Evolutionary conservation across 352 stramenopile species (phyloP).

Genomic region (Blastocystis sp.): DNA sequence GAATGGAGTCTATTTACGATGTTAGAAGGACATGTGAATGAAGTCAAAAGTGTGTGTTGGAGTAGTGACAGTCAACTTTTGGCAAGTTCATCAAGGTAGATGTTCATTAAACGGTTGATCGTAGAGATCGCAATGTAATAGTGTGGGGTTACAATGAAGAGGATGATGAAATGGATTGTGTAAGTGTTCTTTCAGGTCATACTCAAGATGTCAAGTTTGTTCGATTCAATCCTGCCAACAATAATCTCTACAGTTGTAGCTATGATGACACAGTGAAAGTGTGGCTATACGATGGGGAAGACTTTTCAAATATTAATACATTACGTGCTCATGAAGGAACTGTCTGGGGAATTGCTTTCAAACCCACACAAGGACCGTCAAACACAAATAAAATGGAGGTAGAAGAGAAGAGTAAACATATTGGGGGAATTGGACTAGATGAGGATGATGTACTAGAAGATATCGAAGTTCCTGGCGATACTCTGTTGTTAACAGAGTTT

Average conservation of each 20-base stretch:
- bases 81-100: constrained; percentile 86
- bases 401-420: constrained; percentile 71
- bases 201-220: constrained; percentile 93
- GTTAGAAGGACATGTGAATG: constrained; percentile 93
- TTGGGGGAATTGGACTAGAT: constrained; percentile 15
- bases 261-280: constrained; percentile 93
- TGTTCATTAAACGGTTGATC: neutral
- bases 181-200: constrained; percentile 92
- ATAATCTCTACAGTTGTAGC: constrained; percentile 77
- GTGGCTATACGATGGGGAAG: constrained; percentile 89
- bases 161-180: constrained; percentile 92
- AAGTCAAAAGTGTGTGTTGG: constrained; percentile 92
- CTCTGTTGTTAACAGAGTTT: constrained; percentile 71
- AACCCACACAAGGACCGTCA: constrained; percentile 74
- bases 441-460: constrained; percentile 2
- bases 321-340: constrained; percentile 85
- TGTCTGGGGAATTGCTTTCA: constrained; percentile 86
- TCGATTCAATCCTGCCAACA: constrained; percentile 82
- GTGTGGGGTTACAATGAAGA: constrained; percentile 72
- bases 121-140: constrained; percentile 49
- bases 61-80: constrained; percentile 85
- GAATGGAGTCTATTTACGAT: constrained; percentile 89
- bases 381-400: neutral
- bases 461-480: constrained; percentile 16
- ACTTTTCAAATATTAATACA: constrained; percentile 91